Conservation (phyloP, 169 alveolate species). For the Cryptosporidium ryanae region DNA sequence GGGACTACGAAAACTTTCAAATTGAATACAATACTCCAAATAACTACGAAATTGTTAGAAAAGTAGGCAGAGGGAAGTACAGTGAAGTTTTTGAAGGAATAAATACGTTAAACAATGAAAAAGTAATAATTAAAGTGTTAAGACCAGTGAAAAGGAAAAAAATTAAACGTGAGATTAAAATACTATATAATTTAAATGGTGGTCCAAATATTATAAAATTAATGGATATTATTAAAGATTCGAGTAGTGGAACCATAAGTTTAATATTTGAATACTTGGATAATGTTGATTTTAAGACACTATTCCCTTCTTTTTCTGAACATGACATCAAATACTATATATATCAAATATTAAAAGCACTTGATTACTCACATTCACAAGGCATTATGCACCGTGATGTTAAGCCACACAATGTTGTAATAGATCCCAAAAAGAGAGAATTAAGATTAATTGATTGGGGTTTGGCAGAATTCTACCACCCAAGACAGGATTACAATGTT, state of each 20-base stretch:
- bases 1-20: conserved; percentile 91
- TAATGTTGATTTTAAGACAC: conserved; percentile 90
- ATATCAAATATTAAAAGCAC: conserved; percentile 93
- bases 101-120: conserved; percentile 81
- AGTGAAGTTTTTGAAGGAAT: conserved; percentile 98
- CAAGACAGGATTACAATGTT: conserved; percentile 98
- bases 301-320: conserved; percentile 94
- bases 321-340: conserved; percentile 95
- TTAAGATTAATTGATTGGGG: conserved; percentile 99
- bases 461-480: conserved; percentile 98
- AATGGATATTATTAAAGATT: conserved; percentile 96
- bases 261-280: conserved; percentile 91
- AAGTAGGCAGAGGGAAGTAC: conserved; percentile 99
- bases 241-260: conserved; percentile 95
- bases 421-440: conserved; percentile 91
- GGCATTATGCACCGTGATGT: conserved; percentile 98
- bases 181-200: conserved; percentile 93
- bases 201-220: conserved; percentile 95
- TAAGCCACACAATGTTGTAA: conserved; percentile 96
- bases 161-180: conserved; percentile 96
- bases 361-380: conserved; percentile 98
- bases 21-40: conserved; percentile 87
- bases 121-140: conserved; percentile 93
- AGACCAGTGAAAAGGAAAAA: conserved; percentile 97
- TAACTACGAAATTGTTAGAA: conserved; percentile 92